phyloP scores from a whole-genome alignment of 2,329 filamentous ascomycete species.

The Sarocladium strictum region DNA sequence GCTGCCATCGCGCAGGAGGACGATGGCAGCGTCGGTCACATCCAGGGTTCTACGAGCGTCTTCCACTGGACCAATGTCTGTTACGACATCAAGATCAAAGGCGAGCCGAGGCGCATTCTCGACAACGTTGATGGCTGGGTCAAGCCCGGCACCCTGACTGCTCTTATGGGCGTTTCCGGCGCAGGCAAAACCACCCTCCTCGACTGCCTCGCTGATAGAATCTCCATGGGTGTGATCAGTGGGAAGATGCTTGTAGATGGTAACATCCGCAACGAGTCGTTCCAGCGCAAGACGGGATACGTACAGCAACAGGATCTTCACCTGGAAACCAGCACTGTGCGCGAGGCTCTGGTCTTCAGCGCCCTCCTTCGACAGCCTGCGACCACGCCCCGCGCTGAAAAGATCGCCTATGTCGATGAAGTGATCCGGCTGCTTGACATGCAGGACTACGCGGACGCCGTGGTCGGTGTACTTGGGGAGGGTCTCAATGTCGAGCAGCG shows the following conservation, averaged over 20 bases:
- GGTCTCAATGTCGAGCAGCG: constrained; percentile 54
- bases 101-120: constrained; percentile 59
- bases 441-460: constrained; percentile 55
- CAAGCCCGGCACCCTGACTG: constrained; percentile 67
- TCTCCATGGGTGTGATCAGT: constrained; percentile 76
- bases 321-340: constrained; percentile 70
- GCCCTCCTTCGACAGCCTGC: constrained; percentile 76
- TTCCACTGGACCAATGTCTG: constrained; percentile 70
- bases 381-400: constrained; percentile 60
- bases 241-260: constrained; percentile 67
- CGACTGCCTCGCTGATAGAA: constrained; percentile 74
- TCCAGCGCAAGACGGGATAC: constrained; percentile 83
- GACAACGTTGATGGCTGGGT: constrained; percentile 71
- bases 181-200: constrained; percentile 84
- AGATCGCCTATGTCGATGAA: constrained; percentile 75
- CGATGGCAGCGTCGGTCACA: constrained; percentile 11
- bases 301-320: constrained; percentile 87
- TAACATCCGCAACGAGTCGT: constrained; percentile 63
- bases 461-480: constrained; percentile 53
- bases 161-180: constrained; percentile 66
- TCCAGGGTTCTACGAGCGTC: constrained; percentile 29
- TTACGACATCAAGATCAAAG: constrained; percentile 67
- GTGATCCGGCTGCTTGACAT: constrained; percentile 60
- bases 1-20: constrained; percentile 15
- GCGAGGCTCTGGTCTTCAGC: constrained; percentile 77